These are phyloP conservation scores for Tetragonia tetragonoides DNA, from an alignment of 148 eudicot genomes.

Conservation along the genomic window DNA sequence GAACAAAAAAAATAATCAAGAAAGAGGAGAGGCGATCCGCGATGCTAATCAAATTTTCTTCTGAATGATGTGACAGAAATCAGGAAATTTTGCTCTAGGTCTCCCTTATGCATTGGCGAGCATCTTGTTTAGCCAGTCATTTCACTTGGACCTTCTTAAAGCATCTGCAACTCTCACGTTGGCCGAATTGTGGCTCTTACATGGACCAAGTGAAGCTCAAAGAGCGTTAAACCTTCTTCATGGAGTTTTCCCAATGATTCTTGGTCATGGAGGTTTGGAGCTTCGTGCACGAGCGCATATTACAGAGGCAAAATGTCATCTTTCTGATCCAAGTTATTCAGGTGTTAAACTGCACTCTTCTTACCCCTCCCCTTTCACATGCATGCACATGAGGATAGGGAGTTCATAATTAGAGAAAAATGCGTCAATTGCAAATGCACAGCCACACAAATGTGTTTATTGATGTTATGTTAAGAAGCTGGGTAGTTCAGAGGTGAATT, in stretches of 20 bases:
- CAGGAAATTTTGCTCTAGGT: constrained; percentile 88
- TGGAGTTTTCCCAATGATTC: constrained; percentile 77
- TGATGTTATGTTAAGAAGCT: neutral
- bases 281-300: constrained; percentile 87
- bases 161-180: constrained; percentile 86
- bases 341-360: constrained; percentile 36
- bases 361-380: neutral
- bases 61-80: constrained; percentile 47
- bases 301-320: constrained; percentile 85
- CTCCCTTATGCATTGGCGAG: constrained; percentile 96
- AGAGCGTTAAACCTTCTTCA: constrained; percentile 70
- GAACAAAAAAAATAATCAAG: neutral
- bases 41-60: neutral
- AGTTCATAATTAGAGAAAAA: neutral
- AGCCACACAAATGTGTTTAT: too few relatives aligned
- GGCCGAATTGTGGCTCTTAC: constrained; percentile 86
- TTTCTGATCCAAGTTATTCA: constrained; percentile 70
- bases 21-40: neutral
- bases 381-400: too few relatives aligned
- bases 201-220: constrained; percentile 79
- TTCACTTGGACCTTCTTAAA: constrained; percentile 94
- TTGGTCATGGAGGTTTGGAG: constrained; percentile 97
- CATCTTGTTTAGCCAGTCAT: constrained; percentile 86
- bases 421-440: neutral
- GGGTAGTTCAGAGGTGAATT: neutral